Evolutionary conservation across 495 filamentous ascomycete species (phyloP), one percentile per base, ranked within the genome.

Genomic region (Aspergillus bertholletiae): DNA sequence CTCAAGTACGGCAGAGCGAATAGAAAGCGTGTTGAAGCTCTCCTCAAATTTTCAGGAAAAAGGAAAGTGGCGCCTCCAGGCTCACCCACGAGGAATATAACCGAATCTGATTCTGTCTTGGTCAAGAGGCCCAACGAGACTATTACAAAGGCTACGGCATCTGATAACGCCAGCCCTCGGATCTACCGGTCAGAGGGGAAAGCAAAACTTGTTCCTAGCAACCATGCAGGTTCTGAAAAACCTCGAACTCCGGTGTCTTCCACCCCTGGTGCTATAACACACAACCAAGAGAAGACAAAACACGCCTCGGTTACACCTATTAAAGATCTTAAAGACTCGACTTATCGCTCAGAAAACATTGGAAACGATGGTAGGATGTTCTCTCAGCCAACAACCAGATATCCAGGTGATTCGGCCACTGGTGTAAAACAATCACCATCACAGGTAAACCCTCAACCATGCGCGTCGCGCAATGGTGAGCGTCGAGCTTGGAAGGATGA

Each of bases 1-100:
- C 51, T 78, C 28, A 71, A 63, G 23, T 78, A 78, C 52, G 74
- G 74, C 18, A 72, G 64, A 49, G 41, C 62, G 2, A 78, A 78
- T 49, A 68, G 66, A 40, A 73, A 68, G 52, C 65, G 71, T 17
- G 69, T 78, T n/a, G 72, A 75, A 32, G 72, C 62, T 17, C 64
- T 78, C 13, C 67, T 78, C 6, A 78, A 73, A 57, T 73, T 78
- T 34, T 68, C 66, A 18, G 73, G 67, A 48, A 78, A 76, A 65
- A 66, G 56, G 55, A 75, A 72, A 62, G 20, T 46, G 2, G 53
- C 53, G 28, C 58, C 56, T 12, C 56, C 62, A 35, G 62, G 58
- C 49, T 66, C 70, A 28, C 65, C 68, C n/a, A 28, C 46, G 24
- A 67, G 63, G 24, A 66, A 69, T 30, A 57, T 56, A 4, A 55